Evolutionary conservation across 495 filamentous ascomycete genomes (phyloP).

Genomic region (Penicillium turbatum): DNA sequence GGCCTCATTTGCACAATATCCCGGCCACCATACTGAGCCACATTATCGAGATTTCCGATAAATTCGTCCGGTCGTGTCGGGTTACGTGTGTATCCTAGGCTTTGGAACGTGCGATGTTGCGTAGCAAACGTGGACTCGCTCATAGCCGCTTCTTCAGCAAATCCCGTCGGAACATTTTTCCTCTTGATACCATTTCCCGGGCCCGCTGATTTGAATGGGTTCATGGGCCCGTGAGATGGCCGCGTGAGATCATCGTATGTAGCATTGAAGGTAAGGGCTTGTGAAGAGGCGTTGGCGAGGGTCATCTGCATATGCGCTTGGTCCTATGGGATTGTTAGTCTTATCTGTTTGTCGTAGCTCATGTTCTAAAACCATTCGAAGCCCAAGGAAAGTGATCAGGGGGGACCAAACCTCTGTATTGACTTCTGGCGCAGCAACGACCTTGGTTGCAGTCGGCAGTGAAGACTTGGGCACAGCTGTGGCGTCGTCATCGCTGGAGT

Average conservation of each 20-base stretch:
- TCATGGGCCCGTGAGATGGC: constrained; percentile 66
- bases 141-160: constrained; percentile 80
- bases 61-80: constrained; percentile 48
- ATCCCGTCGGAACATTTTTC: constrained; percentile 88
- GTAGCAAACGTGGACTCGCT: constrained; percentile 83
- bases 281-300: constrained; percentile 51
- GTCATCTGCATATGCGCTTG: constrained; percentile 54
- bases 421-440: constrained; percentile 55
- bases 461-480: constrained; percentile 20
- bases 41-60: constrained; percentile 52
- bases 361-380: background rate
- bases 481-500: constrained; percentile 52
- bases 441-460: constrained; percentile 35
- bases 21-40: constrained; percentile 47
- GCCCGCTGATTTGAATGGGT: constrained; percentile 69
- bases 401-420: constrained; percentile 61
- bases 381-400: constrained; percentile 2
- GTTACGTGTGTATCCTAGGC: constrained; percentile 55
- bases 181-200: constrained; percentile 61
- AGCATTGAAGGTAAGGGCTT: constrained; percentile 55
- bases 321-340: constrained; percentile 46
- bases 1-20: constrained; percentile 57
- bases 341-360: constrained; percentile 15
- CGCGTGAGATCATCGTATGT: constrained; percentile 69
- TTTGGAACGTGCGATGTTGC: constrained; percentile 74